Evolutionary conservation across 208 protist species (phyloP), one percentile per base, ranked within the genome.

Genomic region (Leptomonas seymouri): DNA sequence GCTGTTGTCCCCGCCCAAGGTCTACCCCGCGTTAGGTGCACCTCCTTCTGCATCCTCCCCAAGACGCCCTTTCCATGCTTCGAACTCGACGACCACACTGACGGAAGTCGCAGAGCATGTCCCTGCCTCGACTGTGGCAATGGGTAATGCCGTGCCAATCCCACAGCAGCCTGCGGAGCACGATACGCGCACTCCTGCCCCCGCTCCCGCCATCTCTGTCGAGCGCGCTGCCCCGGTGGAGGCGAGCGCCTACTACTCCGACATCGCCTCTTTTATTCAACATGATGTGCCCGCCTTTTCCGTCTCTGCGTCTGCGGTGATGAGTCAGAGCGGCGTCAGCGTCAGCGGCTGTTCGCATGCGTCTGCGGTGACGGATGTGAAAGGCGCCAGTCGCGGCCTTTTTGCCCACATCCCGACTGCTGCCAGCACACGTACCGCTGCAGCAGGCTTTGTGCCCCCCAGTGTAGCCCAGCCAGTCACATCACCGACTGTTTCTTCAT

Each of bases 161-260:
- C 23, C 9, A 18, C 48, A 30, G n/a, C 48, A 53, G 14, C 48
- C 11, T 21, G 21, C 15, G 23, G 21, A 30, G 9, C 48, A 23
- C 11, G 5, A 15, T 12, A 25, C 54, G 6, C 31, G 27, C 16
- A 18, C 44, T 4, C 30, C 60, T 20, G 28, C 44, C 6, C 30
- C 60, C 21, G 16, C 46, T 2, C 31, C 60, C 1, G 20, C 46
- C 7, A 68, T 68, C 23, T 59, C 36, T 21, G 23, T 68, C 3
- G 50, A 68, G 36, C 50, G 48, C 20, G 34, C 63, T 0, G 30
- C 51, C 27, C 0, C 50, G 3, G 53, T 39, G 18, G 55, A 71
- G 55, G 71, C 70, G 28, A 76, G 71, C 42, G 28, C 64, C 16
- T 71, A 76, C 63, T 76, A 76, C 71, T 76, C 71, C 5, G 71